These are phyloP conservation scores for Acrocalymma vagum DNA, from an alignment of 2,329 filamentous ascomycete genomes.

Conservation along the genomic window DNA sequence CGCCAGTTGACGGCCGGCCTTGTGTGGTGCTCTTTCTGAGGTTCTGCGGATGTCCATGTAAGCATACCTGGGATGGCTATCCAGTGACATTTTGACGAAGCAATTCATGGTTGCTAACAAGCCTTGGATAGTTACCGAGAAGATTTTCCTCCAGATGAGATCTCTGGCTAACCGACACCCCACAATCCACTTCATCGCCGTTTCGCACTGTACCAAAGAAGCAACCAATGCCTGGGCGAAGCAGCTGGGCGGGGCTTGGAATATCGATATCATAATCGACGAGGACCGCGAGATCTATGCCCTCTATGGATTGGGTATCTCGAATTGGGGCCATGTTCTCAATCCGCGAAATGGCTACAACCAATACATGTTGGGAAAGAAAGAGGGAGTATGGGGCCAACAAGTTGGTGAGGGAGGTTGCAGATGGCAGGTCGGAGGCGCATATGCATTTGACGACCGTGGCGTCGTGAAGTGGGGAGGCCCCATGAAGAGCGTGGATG, in stretches of 20 bases:
- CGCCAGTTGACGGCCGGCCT: conserved; percentile 38
- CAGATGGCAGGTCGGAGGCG: conserved; percentile 45
- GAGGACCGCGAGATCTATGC: conserved; percentile 66
- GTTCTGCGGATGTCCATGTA: conserved; percentile 47
- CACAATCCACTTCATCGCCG: conserved; percentile 63
- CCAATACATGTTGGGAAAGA: conserved; percentile 44
- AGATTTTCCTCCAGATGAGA: conserved; percentile 65
- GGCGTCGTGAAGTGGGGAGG: conserved; percentile 44
- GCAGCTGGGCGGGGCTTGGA: conserved; percentile 66
- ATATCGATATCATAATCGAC: conserved; percentile 64
- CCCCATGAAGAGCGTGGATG: conserved; percentile 46
- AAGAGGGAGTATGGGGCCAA: conserved; percentile 44
- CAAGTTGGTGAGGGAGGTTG: conserved; percentile 45
- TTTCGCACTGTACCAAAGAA: conserved; percentile 66
- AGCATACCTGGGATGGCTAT: too few relatives aligned
- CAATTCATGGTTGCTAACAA: conserved; percentile 1
- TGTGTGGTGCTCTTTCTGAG: conserved; percentile 41
- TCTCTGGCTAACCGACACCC: conserved; percentile 63
- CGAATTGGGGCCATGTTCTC: conserved; percentile 43
- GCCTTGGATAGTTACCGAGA: conserved; percentile 37
- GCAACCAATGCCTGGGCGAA: conserved; percentile 67
- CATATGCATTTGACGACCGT: conserved; percentile 40
- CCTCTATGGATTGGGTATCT: conserved; percentile 65
- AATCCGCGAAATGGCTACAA: conserved; percentile 46
- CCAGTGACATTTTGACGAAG: background rate